A percentile compares a stretch with the other conserved stretches of the same genome.
Conservation (phyloP, 768 basidiomycete genomes). For the Russula lepida region DNA sequence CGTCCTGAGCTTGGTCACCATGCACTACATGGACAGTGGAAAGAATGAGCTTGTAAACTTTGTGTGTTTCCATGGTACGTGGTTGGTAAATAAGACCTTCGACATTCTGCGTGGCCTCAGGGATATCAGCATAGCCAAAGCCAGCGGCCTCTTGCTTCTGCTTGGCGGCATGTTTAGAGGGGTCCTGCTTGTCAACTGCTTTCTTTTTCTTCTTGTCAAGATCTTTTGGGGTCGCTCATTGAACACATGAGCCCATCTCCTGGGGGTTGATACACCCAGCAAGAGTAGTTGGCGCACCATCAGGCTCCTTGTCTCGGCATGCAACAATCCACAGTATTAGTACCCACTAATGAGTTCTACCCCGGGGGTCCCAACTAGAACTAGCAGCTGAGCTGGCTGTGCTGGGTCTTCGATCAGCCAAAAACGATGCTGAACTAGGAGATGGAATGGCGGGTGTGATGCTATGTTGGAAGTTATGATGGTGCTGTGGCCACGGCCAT, state of each 20-base stretch:
- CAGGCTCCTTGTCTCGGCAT: conserved; percentile 93
- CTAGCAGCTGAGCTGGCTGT: too few species aligned
- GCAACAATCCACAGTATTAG: too few species aligned
- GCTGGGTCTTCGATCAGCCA: too few species aligned
- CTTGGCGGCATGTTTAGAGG: conserved; percentile 47
- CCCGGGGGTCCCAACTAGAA: too few species aligned
- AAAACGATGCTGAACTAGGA: too few species aligned
- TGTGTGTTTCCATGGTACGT: conserved; percentile 86
- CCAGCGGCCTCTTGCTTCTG: conserved; percentile 54
- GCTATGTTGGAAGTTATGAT: too few species aligned
- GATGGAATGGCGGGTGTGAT: too few species aligned
- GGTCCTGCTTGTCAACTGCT: conserved; percentile 51
- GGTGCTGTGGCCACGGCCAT: too few species aligned
- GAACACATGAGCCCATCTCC: conserved; percentile 90
- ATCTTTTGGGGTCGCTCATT: conserved; percentile 77
- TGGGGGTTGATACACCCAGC: conserved; percentile 81
- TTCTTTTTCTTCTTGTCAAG: conserved; percentile 92
- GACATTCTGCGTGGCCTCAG: conserved; percentile 88
- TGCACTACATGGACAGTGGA: conserved; percentile 75
- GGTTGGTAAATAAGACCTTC: conserved; percentile 92
- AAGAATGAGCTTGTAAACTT: conserved; percentile 89
- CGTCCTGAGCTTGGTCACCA: conserved; percentile 93
- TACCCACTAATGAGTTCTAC: too few species aligned
- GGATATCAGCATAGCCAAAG: conserved; percentile 83
- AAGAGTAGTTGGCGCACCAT: conserved; percentile 90